A percentile compares a stretch with the other conserved stretches of the same genome.
Conservation (phyloP, 2,329 filamentous ascomycete genomes). For the Didymella arachidicola region DNA sequence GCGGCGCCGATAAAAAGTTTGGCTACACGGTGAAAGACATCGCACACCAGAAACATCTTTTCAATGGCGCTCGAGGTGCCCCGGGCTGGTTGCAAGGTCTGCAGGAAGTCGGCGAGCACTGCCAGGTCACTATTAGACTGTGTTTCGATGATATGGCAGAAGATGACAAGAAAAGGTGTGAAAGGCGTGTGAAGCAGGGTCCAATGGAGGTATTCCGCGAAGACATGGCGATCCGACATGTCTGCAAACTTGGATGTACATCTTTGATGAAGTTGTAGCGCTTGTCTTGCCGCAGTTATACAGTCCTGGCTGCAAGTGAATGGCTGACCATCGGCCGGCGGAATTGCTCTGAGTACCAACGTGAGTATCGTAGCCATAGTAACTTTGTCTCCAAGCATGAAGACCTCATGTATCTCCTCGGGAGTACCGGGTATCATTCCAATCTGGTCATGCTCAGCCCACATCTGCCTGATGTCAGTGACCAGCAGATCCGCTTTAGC, state of each 20-base stretch:
- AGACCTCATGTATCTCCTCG: slow-evolving; percentile 42
- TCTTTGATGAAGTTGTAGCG: slow-evolving; percentile 45
- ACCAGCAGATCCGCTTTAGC: slow-evolving; percentile 22
- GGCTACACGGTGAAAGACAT: slow-evolving; percentile 20
- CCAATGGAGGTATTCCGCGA: slow-evolving; percentile 41
- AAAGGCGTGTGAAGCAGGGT: slow-evolving; percentile 32
- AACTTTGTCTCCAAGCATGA: slow-evolving; percentile 39
- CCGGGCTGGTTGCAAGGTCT: slow-evolving; percentile 18
- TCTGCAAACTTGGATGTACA: slow-evolving; percentile 12
- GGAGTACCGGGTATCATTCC: slow-evolving; percentile 24
- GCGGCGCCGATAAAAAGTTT: slow-evolving; percentile 20
- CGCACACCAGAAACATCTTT: slow-evolving; percentile 22
- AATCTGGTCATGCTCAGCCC: slow-evolving; percentile 15
- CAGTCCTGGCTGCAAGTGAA: slow-evolving; percentile 38
- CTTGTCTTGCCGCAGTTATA: slow-evolving; percentile 44
- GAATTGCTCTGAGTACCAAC: slow-evolving; percentile 46
- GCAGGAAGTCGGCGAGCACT: slow-evolving; percentile 16
- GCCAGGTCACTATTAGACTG: slow-evolving; percentile 17
- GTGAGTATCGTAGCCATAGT: slow-evolving; percentile 48
- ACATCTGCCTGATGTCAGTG: slow-evolving; percentile 15
- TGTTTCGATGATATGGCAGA: slow-evolving; percentile 50
- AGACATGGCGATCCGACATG: slow-evolving; percentile 16
- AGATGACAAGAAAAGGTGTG: slow-evolving; percentile 38
- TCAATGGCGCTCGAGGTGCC: slow-evolving; percentile 17
- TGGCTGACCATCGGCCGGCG: slow-evolving; percentile 23